Evolutionary conservation across 78 protist species (phyloP).

Genomic region (Dictyostelium intermedium): DNA sequence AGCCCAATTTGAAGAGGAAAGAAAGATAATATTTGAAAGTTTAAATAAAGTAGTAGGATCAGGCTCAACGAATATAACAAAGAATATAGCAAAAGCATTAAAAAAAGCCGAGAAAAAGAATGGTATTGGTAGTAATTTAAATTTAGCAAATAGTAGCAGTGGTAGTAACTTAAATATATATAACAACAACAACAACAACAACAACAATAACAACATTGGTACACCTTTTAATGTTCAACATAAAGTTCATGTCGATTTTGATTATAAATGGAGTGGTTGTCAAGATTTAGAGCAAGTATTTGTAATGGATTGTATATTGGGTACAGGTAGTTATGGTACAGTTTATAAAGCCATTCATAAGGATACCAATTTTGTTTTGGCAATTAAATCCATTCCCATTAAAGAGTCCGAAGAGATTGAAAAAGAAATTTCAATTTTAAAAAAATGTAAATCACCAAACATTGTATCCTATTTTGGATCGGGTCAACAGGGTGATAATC

Average conservation of each 20-base stretch:
- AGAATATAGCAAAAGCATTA: slow-evolving; percentile 36
- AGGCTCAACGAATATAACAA: slow-evolving; percentile 16
- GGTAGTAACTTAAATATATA: not conserved
- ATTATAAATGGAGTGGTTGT: slow-evolving; percentile 55
- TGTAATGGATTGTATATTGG: slow-evolving; percentile 23
- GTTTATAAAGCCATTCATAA: slow-evolving; percentile 44
- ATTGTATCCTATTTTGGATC: slow-evolving; percentile 66
- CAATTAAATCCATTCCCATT: slow-evolving; percentile 41
- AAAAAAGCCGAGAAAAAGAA: slow-evolving; percentile 55
- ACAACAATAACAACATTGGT: not conserved
- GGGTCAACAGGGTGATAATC: slow-evolving; percentile 24
- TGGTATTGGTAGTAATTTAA: not conserved
- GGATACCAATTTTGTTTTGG: slow-evolving; percentile 17
- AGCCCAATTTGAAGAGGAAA: slow-evolving; percentile 44
- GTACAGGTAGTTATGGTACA: slow-evolving; percentile 68
- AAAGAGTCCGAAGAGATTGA: slow-evolving; percentile 66
- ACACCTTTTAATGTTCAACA: slow-evolving; percentile 68
- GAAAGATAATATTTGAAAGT: slow-evolving; percentile 49
- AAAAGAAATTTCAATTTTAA: slow-evolving; percentile 59
- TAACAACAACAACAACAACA: not conserved
- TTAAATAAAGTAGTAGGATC: slow-evolving; percentile 27
- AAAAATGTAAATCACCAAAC: slow-evolving; percentile 37
- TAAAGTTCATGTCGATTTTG: slow-evolving; percentile 69
- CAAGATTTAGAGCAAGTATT: slow-evolving; percentile 27
- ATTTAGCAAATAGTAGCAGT: not conserved